Percentiles rank a stretch among this genome's conserved stretches.
These are phyloP conservation scores for Diplocarpon rosae DNA, from an alignment of 2,329 filamentous ascomycete species.

Conservation along the genomic window DNA sequence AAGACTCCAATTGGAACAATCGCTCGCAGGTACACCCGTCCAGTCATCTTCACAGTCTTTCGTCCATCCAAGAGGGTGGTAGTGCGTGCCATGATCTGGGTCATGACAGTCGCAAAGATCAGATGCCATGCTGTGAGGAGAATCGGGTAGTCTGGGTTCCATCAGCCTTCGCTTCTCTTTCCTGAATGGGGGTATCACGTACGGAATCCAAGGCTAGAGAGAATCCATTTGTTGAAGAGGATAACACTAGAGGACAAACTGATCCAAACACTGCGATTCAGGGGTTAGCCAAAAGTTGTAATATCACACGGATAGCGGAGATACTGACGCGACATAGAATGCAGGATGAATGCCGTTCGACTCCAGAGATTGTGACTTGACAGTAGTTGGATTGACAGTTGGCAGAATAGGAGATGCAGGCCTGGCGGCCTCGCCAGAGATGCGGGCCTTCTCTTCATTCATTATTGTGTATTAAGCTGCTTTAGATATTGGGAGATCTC, in stretches of 20 bases:
- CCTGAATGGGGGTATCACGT: constrained; percentile 29
- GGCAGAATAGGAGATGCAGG: constrained; percentile 56
- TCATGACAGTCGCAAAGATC: constrained; percentile 85
- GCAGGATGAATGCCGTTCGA: constrained; percentile 39
- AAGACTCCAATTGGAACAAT: constrained; percentile 93
- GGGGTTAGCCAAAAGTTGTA: constrained; percentile 10
- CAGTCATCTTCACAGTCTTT: constrained; percentile 96
- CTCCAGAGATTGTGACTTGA: constrained; percentile 51
- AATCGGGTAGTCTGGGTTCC: constrained; percentile 53
- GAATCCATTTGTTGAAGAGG: constrained; percentile 98
- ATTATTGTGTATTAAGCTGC: constrained; percentile 32
- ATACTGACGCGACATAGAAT: constrained; percentile 65
- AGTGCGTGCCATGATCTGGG: constrained; percentile 82
- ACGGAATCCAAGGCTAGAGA: constrained; percentile 78
- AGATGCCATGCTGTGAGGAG: constrained; percentile 95
- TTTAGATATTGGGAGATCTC: not conserved
- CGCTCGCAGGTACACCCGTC: constrained; percentile 80
- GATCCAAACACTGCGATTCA: constrained; percentile 67
- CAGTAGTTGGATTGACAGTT: constrained; percentile 56
- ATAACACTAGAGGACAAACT: constrained; percentile 87
- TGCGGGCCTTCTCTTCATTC: constrained; percentile 72
- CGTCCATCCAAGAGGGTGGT: constrained; percentile 85
- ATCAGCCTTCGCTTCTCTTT: not conserved
- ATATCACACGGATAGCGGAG: not conserved
- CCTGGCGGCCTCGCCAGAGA: constrained; percentile 66